Conservation (phyloP, 116 monocot species). For the Papilionanthe hybrid region DNA sequence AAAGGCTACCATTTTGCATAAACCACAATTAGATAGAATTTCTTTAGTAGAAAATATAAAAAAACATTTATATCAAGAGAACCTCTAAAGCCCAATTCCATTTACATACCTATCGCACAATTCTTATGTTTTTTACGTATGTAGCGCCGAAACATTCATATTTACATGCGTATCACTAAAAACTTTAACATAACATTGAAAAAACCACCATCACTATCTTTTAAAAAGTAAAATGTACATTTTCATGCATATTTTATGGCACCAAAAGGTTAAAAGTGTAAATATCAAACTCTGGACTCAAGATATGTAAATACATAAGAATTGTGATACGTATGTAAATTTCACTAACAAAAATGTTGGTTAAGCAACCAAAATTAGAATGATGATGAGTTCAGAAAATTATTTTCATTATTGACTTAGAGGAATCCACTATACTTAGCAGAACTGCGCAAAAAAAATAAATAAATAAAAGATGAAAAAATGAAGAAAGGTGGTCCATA, state of each 20-base stretch:
- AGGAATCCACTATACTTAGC: background rate
- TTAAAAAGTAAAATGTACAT: no score
- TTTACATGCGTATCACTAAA: no score
- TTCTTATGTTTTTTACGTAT: no score
- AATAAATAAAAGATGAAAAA: background rate
- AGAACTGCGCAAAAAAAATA: background rate
- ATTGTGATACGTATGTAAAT: no score
- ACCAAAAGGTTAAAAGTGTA: no score
- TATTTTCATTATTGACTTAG: background rate
- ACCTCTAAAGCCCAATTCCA: background rate
- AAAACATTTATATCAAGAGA: background rate
- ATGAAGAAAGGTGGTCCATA: slow-evolving; percentile 11
- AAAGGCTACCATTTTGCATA: background rate
- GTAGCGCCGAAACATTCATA: no score
- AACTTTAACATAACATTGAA: no score
- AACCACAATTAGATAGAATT: background rate
- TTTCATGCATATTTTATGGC: no score
- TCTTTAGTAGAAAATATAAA: background rate
- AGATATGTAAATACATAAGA: no score
- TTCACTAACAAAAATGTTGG: background rate
- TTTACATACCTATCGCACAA: no score
- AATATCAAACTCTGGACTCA: no score
- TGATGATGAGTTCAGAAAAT: background rate
- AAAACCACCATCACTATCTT: no score
- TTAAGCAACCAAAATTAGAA: background rate